Evolutionary conservation across 2,329 filamentous ascomycete species (phyloP).

Genomic region (Berkeleyomyces basicola): DNA sequence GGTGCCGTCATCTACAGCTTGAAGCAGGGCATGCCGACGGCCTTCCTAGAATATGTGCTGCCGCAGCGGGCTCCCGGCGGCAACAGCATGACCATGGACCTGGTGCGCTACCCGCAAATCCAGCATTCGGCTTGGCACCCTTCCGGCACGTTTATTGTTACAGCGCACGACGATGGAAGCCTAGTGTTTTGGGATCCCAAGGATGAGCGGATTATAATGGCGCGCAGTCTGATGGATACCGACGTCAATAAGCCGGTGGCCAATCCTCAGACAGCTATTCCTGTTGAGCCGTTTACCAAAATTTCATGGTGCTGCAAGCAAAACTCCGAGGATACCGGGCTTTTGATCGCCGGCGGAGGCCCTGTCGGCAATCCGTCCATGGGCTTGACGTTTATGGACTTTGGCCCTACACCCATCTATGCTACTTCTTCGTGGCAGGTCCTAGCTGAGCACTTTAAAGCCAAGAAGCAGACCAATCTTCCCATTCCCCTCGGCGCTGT

Average conservation of each 20-base stretch:
- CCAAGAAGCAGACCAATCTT: slow-evolving; percentile 55
- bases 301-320: slow-evolving; percentile 88
- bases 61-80: slow-evolving; percentile 73
- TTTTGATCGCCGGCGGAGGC: slow-evolving; percentile 73
- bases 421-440: slow-evolving; percentile 81
- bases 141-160: slow-evolving; percentile 75
- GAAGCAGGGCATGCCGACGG: slow-evolving; percentile 67
- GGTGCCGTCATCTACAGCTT: slow-evolving; percentile 87
- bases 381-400: slow-evolving; percentile 74
- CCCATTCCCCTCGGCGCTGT: slow-evolving; percentile 62
- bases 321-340: slow-evolving; percentile 82
- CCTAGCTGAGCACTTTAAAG: slow-evolving; percentile 60
- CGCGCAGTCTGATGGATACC: slow-evolving; percentile 59
- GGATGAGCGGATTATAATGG: slow-evolving; percentile 69
- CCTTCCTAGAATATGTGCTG: slow-evolving; percentile 70
- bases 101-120: slow-evolving; percentile 52
- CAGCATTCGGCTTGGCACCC: slow-evolving; percentile 89
- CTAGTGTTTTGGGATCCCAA: slow-evolving; percentile 90
- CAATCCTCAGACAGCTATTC: slow-evolving; percentile 32
- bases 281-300: slow-evolving; percentile 59
- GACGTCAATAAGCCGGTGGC: slow-evolving; percentile 53
- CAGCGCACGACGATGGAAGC: slow-evolving; percentile 77
- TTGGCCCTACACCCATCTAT: slow-evolving; percentile 79
- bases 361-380: slow-evolving; percentile 49
- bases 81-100: slow-evolving; percentile 46